Evolutionary conservation across 495 filamentous ascomycete genomes (phyloP).

Genomic region (Neurospora sp.): DNA sequence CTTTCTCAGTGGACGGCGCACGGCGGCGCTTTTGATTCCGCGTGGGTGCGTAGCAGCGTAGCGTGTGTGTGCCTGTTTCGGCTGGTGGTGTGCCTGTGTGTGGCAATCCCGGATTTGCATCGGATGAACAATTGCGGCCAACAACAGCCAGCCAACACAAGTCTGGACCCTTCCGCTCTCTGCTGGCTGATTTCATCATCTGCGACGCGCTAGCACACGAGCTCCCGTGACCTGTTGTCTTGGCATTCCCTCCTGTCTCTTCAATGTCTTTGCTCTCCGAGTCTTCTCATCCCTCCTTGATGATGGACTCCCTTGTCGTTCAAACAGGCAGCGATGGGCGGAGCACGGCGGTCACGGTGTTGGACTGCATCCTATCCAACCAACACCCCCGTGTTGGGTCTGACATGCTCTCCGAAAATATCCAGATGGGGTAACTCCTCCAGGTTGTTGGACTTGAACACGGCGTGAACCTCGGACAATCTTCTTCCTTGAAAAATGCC

Average conservation of each 20-base stretch:
- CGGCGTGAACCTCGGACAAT: not conserved
- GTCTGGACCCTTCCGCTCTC: slow-evolving; percentile 5
- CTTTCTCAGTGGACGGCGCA: not conserved
- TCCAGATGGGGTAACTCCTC: not conserved
- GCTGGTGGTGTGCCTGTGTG: not conserved
- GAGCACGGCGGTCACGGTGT: not conserved
- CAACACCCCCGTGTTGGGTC: not conserved
- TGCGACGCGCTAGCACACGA: slow-evolving; percentile 22
- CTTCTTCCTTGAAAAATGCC: not conserved
- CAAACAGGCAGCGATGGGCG: not conserved
- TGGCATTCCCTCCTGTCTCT: not conserved
- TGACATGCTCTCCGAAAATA: not conserved
- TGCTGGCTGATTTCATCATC: not conserved
- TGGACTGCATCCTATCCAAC: not conserved
- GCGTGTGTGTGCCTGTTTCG: not conserved
- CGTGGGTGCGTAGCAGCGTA: not conserved
- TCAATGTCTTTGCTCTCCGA: not conserved
- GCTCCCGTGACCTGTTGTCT: slow-evolving; percentile 18
- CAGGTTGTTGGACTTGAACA: not conserved
- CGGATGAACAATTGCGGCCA: slow-evolving; percentile 6
- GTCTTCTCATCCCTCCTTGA: not conserved
- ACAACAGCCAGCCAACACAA: slow-evolving; percentile 3
- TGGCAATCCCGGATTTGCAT: not conserved
- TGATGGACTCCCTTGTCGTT: not conserved
- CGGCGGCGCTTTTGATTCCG: not conserved